phyloP scores from a whole-genome alignment of 176 grass and related monocot genomes.

The Oryza brachyantha region DNA sequence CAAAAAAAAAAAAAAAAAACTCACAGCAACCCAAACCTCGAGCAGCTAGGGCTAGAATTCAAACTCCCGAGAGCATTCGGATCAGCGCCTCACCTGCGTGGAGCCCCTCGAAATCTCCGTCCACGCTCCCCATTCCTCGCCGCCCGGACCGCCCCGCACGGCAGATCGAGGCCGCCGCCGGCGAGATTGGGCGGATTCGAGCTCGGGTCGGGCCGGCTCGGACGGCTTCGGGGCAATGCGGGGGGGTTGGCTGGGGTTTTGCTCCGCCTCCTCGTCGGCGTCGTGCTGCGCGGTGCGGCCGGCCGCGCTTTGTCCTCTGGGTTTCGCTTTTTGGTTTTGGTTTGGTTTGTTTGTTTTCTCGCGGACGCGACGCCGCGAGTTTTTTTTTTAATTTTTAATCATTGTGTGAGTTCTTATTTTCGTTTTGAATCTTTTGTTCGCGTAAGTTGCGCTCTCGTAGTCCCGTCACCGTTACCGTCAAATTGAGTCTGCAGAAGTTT shows the following conservation, averaged over 20 bases:
- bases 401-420: background rate
- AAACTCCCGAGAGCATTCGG: background rate
- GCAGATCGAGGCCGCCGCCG: constrained; percentile 30
- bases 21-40: background rate
- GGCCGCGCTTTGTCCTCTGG: background rate
- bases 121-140: constrained; percentile 63
- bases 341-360: constrained; percentile 11
- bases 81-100: constrained; percentile 43
- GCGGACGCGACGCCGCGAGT: constrained; percentile 19
- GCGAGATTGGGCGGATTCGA: constrained; percentile 13
- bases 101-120: constrained; percentile 54
- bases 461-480: background rate
- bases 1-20: background rate
- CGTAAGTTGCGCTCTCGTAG: background rate
- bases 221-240: constrained; percentile 16
- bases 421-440: background rate
- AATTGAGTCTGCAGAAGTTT: too few species aligned
- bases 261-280: constrained; percentile 4
- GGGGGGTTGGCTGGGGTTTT: constrained; percentile 22
- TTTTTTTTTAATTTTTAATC: background rate
- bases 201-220: background rate
- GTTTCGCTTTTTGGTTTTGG: constrained; percentile 18
- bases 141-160: background rate
- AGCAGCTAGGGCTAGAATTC: constrained; percentile 5
- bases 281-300: background rate